Evolutionary conservation across 2,329 filamentous ascomycete species (phyloP).

Genomic region (Talaromyces islandicus): DNA sequence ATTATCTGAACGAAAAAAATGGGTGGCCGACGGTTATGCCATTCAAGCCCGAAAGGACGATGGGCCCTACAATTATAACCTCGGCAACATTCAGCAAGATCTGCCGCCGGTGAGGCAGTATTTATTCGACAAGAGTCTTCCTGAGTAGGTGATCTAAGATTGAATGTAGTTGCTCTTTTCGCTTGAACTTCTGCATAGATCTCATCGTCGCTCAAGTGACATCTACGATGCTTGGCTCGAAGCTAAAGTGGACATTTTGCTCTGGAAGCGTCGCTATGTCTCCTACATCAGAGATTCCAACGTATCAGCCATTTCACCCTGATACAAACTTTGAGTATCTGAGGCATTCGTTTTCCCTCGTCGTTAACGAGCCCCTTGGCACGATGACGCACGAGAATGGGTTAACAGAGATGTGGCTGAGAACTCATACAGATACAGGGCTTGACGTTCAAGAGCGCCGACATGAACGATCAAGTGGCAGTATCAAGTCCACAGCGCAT

Average conservation of each 20-base stretch:
- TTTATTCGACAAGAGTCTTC: constrained; percentile 28
- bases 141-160: constrained; percentile 42
- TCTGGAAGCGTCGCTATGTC: constrained; percentile 56
- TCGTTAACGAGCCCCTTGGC: constrained; percentile 49
- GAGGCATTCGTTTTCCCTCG: constrained; percentile 49
- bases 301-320: constrained; percentile 50
- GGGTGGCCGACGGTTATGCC: constrained; percentile 54
- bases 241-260: constrained; percentile 52
- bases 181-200: neutral
- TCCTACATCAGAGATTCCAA: constrained; percentile 30
- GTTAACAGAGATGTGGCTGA: constrained; percentile 54
- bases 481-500: constrained; percentile 16
- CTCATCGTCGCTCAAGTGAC: constrained; percentile 17
- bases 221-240: constrained; percentile 49
- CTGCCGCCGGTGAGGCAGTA: constrained; percentile 44
- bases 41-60: constrained; percentile 45
- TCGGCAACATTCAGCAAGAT: constrained; percentile 53
- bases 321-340: constrained; percentile 56
- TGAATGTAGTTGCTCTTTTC: neutral
- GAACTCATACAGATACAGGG: constrained; percentile 52
- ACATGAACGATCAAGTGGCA: constrained; percentile 40
- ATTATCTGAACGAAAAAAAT: constrained; percentile 52
- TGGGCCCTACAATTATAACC: constrained; percentile 10
- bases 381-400: constrained; percentile 48
- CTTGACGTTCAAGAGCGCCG: constrained; percentile 49